Evolutionary conservation across 192 early-diverging fungal species (phyloP).

Genomic region (Cetraspora pellucida): DNA sequence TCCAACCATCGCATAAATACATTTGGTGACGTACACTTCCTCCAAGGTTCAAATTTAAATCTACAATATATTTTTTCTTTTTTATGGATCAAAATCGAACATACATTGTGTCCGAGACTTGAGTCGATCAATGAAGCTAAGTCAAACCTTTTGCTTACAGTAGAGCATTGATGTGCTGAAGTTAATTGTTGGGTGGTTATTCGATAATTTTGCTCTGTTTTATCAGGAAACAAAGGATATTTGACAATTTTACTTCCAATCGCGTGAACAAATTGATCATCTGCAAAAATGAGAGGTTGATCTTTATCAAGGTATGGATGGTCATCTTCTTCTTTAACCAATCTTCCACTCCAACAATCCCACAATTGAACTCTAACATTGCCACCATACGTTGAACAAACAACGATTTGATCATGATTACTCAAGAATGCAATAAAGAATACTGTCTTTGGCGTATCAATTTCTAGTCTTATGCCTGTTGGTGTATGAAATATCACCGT

Average conservation of each 20-base stretch:
- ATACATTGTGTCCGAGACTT: not conserved
- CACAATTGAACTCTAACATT: not conserved
- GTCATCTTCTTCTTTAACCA: not conserved
- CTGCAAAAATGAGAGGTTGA: not conserved
- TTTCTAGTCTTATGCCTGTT: not conserved
- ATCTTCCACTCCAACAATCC: not conserved
- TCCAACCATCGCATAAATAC: slow-evolving; percentile 10
- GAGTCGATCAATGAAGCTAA: not conserved
- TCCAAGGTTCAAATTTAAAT: slow-evolving; percentile 16
- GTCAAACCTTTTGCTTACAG: not conserved
- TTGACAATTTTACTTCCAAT: not conserved
- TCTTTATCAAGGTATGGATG: not conserved
- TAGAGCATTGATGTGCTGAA: not conserved
- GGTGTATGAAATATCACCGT: not conserved
- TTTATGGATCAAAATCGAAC: not conserved
- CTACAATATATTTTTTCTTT: not conserved
- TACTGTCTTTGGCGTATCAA: not conserved
- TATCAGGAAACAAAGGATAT: not conserved
- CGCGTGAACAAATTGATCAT: not conserved
- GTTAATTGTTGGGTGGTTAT: too few relatives aligned
- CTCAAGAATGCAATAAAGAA: not conserved
- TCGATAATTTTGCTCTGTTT: not conserved
- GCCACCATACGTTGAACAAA: not conserved
- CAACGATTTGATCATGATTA: not conserved
- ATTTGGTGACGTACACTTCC: not conserved